These are phyloP conservation scores for Sphagnum fallax DNA, from an alignment of 228 moss, liverwort and hornwort species.

Conservation along the genomic window DNA sequence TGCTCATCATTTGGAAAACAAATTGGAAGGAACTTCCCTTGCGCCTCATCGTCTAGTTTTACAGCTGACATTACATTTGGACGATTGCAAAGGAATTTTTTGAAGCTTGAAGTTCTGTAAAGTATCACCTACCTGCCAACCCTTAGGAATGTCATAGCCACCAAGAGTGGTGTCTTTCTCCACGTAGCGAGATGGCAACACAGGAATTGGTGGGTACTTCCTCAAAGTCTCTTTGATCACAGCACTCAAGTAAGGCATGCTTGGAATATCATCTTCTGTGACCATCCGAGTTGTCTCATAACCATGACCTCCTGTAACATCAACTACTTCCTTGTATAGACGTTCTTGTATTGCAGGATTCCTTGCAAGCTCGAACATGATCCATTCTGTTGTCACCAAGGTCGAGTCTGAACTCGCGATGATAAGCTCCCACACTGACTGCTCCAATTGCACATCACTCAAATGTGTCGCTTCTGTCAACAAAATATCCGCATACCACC, in stretches of 20 bases:
- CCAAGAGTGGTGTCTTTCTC: constrained; percentile 54
- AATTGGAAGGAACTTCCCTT: too few species aligned
- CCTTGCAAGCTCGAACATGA: constrained; percentile 16
- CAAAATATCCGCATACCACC: constrained; percentile 48
- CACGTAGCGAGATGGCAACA: constrained; percentile 45
- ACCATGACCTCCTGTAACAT: constrained; percentile 25
- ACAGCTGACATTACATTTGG: too few species aligned
- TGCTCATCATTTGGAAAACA: too few species aligned
- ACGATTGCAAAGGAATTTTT: too few species aligned
- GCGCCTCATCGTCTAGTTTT: too few species aligned
- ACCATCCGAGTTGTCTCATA: constrained; percentile 39
- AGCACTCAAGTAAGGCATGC: too few species aligned
- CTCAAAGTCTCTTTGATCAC: constrained; percentile 45
- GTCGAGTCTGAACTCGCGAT: constrained; percentile 64
- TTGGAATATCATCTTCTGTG: constrained; percentile 53
- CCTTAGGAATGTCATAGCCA: constrained; percentile 60
- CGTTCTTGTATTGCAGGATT: constrained; percentile 39
- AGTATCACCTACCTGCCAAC: constrained; percentile 13
- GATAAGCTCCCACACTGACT: constrained; percentile 70
- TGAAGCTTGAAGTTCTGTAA: background rate
- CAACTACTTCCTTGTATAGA: constrained; percentile 37
- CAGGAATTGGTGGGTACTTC: constrained; percentile 40
- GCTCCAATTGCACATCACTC: constrained; percentile 39
- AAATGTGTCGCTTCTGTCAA: constrained; percentile 41
- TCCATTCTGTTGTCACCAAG: constrained; percentile 32